Base-by-base conservation (phyloP, 352 stramenopile genomes). In the Pseudoperonospora humuli region DNA sequence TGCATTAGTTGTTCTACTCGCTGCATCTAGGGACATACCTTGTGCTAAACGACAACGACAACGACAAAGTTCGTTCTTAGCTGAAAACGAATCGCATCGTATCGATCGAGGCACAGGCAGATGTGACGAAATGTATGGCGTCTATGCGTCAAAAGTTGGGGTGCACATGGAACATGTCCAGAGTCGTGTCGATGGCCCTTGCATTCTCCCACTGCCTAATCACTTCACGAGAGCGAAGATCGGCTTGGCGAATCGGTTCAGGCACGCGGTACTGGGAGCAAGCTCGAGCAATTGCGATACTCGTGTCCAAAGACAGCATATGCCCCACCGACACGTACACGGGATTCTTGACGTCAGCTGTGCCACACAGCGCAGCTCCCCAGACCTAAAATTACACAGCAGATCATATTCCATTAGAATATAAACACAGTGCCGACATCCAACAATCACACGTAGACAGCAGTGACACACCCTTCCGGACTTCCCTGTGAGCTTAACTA, bases 271-370 rank as follows among this genome's bases (percentile, higher is more conserved):
- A 90, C 39, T 59, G 33, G 6, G 69, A 84, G 38, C 78, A 93
- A 5, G 60, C 64, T 21, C 64, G 27, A 9, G 68, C 64, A 18
- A 95, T 70, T 6, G 33, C 56, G 13, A 95, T 40, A 18, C 74
- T 75, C 27, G 75, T 74, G 24, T 67, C 53, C 2, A 95, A 63
- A 5, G 71, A 88, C 7, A 93, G 13, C 39, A 60, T 40, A 53
- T 93, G 74, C 3, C 83, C 81, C 7, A 87, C 61, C 2, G 83
- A 95, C n/a, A 95, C 77, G 46, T 85, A 95, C 20, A 90, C 64
- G 7, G 83, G 83, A 61, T 93, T 93, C 44, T 79, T 70, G 2
- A 86, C 65, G 0, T 63, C 66, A 21, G 60, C 39, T 29, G 77
- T 64, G 9, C 67, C 66, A 19, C 77, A 90, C 15, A 90, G 41